Percentiles rank a stretch among this genome's conserved stretches.
phyloP scores from a whole-genome alignment of 306 rosid species.

The Nissolia schottii region DNA sequence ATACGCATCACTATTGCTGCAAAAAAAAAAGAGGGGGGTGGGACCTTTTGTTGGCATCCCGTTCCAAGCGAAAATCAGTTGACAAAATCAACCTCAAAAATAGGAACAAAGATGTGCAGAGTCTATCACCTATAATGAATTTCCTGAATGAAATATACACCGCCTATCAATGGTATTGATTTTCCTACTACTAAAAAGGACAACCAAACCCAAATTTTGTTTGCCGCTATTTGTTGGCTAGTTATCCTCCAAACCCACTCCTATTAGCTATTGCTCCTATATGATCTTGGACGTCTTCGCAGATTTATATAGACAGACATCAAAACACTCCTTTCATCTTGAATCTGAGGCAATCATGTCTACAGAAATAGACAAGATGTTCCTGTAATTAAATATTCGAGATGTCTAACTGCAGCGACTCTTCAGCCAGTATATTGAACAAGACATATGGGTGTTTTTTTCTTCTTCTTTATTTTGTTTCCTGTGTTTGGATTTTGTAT shows the following conservation, averaged over 20 bases:
- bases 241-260: neutral
- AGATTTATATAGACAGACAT: neutral
- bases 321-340: slow-evolving; percentile 8
- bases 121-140: neutral
- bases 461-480: neutral
- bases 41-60: neutral
- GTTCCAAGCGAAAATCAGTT: neutral
- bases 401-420: slow-evolving; percentile 1
- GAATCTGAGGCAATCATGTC: slow-evolving; percentile 20
- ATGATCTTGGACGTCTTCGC: neutral
- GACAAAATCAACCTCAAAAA: neutral
- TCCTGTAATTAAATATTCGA: slow-evolving; percentile 4
- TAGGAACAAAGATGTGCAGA: neutral
- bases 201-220: neutral
- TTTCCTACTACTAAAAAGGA: neutral
- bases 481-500: slow-evolving; percentile 16
- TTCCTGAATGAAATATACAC: neutral
- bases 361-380: slow-evolving; percentile 3
- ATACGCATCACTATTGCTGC: neutral
- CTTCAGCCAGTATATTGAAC: neutral
- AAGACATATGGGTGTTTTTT: neutral
- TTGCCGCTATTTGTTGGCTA: neutral
- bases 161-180: neutral
- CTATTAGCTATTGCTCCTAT: neutral
- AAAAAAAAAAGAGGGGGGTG: too few species aligned